phyloP scores from a whole-genome alignment of 164 flowering plant species.

The Vitis labrusca region DNA sequence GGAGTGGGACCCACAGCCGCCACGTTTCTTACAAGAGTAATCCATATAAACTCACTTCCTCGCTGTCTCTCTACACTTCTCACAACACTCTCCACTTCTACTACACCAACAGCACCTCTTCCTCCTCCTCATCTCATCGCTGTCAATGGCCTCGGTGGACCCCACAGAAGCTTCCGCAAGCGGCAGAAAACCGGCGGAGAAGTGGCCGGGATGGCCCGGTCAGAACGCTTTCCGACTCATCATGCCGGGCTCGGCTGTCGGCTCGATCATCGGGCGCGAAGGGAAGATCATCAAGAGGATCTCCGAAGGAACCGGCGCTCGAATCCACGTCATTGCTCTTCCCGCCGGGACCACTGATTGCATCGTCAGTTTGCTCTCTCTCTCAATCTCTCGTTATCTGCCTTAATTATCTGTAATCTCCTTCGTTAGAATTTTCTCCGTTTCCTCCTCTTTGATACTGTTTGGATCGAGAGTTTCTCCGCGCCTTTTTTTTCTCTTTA shows the following conservation, averaged over 20 bases:
- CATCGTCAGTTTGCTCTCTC: background rate
- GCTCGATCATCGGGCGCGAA: constrained; percentile 1
- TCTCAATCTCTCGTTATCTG: background rate
- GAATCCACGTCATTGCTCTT: background rate
- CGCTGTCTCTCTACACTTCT: too few species aligned
- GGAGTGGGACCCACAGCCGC: too few species aligned
- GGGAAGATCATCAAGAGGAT: constrained; percentile 7
- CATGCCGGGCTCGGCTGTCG: background rate
- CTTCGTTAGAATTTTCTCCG: too few species aligned
- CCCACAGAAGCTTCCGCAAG: too few species aligned
- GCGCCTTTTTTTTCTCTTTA: too few species aligned
- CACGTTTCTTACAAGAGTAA: too few species aligned
- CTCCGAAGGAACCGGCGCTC: background rate
- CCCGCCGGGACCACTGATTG: constrained; percentile 6
- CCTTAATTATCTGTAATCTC: too few species aligned
- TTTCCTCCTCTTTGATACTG: too few species aligned
- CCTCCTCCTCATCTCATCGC: background rate
- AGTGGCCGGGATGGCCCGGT: constrained; percentile 10
- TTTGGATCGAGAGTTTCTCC: too few species aligned
- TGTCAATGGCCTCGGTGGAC: background rate
- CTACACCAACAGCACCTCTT: too few species aligned
- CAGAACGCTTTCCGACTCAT: constrained; percentile 5
- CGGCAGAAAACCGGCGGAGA: background rate
- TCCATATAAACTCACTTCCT: too few species aligned
- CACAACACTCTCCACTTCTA: too few species aligned